A percentile compares a stretch with the other conserved stretches of the same genome.
Evolutionary conservation across 306 rosid species (phyloP).

Genomic region (Cicer yamashitae): DNA sequence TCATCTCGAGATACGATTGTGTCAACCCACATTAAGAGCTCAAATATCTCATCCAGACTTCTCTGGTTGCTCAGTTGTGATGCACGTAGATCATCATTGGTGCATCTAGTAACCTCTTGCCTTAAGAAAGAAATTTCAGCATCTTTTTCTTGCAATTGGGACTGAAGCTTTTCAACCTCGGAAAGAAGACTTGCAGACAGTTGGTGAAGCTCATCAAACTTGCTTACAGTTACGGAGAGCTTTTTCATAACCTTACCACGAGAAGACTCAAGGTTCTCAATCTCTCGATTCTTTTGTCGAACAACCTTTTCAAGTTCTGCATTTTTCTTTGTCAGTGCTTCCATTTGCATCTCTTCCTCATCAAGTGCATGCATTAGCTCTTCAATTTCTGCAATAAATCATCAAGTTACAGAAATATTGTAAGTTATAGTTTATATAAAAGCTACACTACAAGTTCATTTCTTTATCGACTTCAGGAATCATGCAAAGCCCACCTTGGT

Average conservation of each 20-base stretch:
- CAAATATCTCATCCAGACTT: constrained; percentile 67
- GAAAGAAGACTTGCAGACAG: constrained; percentile 83
- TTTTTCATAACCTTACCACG: constrained; percentile 83
- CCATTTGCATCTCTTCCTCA: constrained; percentile 94
- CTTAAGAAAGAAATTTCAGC: constrained; percentile 91
- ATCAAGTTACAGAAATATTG: constrained; percentile 34
- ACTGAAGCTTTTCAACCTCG: constrained; percentile 92
- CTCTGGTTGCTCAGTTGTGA: constrained; percentile 72
- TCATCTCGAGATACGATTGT: constrained; percentile 58
- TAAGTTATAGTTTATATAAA: constrained; percentile 26
- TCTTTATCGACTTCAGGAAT: constrained; percentile 21
- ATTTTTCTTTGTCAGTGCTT: constrained; percentile 64
- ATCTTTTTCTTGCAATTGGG: constrained; percentile 95
- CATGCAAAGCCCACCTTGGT: constrained; percentile 68
- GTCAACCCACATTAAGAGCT: constrained; percentile 80
- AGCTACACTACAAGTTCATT: constrained; percentile 34
- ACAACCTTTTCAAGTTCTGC: constrained; percentile 72
- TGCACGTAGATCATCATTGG: constrained; percentile 86
- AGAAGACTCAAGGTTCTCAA: constrained; percentile 74
- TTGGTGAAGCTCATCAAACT: constrained; percentile 96
- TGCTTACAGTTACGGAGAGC: constrained; percentile 80
- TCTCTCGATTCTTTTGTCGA: constrained; percentile 70
- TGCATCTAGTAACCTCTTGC: constrained; percentile 97
- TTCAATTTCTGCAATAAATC: constrained; percentile 81
- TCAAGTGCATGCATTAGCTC: constrained; percentile 92